Evolutionary conservation across 805 yeast species (phyloP), one percentile per base, ranked within the genome.

Genomic region (Clavispora fructus): DNA sequence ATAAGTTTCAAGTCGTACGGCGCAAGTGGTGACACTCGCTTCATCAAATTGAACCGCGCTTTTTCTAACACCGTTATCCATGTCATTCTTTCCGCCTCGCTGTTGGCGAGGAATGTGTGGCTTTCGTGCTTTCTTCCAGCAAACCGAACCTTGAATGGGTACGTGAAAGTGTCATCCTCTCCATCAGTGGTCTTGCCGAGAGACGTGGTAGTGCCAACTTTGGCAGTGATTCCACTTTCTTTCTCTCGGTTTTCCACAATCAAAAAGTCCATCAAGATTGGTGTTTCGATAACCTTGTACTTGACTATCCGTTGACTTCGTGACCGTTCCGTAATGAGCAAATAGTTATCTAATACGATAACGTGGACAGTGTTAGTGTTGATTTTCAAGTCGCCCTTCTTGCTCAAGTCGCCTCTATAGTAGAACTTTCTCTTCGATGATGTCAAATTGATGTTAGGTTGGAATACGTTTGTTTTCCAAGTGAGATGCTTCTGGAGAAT

Each of bases 291-390:
- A 10, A 82, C 73, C 51, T 72, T 56, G 46, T 59, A 68, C 12
- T 50, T 73, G 40, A 49, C 44, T 59, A 54, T 54, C 10, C 61
- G 50, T 8, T 68, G 75, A 39, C 73, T 76, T 8, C 69, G 68
- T 2, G 76, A 62, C 40, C 72, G 73, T 35, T 87, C 83, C 1
- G 87, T 82, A 1, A 88, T 74, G 29, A 88, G 58, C 39, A 88
- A 63, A 54, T 74, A 86, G 56, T 88, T 86, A 58, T 88, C 95
- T 43, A 88, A 64, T 27, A 88, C 64, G 16, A 87, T 78, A 23
- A 85, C 55, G 52, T 78, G 75, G 40, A 64, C 65, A 0, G 74
- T 68, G 7, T 70, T 65, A 35, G 85, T 73, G 35, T 82, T 83
- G 28, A 82, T 67, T 69, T 82, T 78, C 55, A 81, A 67, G 41